Evolutionary conservation across 495 filamentous ascomycete genomes (phyloP).

Genomic region (Lentithecium fluviatile): DNA sequence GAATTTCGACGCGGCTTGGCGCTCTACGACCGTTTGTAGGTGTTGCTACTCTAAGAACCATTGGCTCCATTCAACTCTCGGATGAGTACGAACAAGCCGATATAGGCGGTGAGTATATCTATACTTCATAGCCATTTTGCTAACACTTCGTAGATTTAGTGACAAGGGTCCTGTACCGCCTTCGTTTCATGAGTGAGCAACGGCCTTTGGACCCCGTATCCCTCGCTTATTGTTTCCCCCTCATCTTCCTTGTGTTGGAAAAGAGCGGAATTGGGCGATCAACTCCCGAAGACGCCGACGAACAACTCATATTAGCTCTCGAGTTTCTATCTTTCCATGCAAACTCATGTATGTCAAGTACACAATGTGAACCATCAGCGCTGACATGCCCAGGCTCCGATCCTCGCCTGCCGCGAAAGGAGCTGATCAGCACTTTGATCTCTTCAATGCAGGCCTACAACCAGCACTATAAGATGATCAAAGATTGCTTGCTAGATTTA

Average conservation of each 20-base stretch:
- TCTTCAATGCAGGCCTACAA: conserved; percentile 82
- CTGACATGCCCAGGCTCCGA: conserved; percentile 52
- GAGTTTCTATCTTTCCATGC: conserved; percentile 90
- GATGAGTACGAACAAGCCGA: conserved; percentile 72
- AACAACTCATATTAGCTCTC: conserved; percentile 84
- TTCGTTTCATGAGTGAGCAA: conserved; percentile 88
- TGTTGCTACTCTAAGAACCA: conserved; percentile 75
- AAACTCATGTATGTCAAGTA: conserved; percentile 54
- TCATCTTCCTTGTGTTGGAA: conserved; percentile 71
- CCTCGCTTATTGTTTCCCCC: conserved; percentile 79
- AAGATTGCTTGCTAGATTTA: conserved; percentile 84
- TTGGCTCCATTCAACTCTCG: conserved; percentile 69
- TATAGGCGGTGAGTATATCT: conserved; percentile 51
- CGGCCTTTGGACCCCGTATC: conserved; percentile 84
- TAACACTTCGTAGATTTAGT: conserved; percentile 58
- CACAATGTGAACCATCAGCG: neutral
- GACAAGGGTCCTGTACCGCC: conserved; percentile 83
- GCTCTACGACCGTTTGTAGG: conserved; percentile 76
- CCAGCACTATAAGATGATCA: conserved; percentile 90
- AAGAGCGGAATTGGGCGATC: conserved; percentile 73
- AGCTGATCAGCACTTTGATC: conserved; percentile 68
- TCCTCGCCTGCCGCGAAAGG: conserved; percentile 67
- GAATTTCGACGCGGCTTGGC: conserved; percentile 73
- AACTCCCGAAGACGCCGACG: conserved; percentile 72
- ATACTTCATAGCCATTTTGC: neutral